phyloP scores from a whole-genome alignment of 352 stramenopile species.

The Hyaloperonospora brassicae region DNA sequence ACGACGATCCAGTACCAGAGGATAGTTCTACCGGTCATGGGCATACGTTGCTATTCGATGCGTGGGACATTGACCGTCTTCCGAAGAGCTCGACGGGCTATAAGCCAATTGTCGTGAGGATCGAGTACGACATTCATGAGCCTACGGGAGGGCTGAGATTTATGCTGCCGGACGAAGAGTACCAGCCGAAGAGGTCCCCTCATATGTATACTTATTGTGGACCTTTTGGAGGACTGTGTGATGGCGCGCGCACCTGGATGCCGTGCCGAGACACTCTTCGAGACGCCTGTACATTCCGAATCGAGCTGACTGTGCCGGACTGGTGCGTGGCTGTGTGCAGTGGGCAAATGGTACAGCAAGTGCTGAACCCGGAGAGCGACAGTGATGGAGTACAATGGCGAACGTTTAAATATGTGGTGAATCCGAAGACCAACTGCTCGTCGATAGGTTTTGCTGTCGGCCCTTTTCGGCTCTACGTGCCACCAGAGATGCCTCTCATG shows the following conservation, averaged over 20 bases:
- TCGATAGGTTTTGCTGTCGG: constrained; percentile 75
- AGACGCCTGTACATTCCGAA: constrained; percentile 61
- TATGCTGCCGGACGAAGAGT: constrained; percentile 56
- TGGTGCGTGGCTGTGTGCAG: constrained; percentile 79
- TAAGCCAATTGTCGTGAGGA: constrained; percentile 55
- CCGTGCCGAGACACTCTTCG: constrained; percentile 66
- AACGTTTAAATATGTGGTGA: constrained; percentile 71
- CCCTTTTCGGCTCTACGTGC: constrained; percentile 66
- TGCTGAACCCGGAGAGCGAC: constrained; percentile 47
- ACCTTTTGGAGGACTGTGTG: constrained; percentile 71
- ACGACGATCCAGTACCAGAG: constrained; percentile 32
- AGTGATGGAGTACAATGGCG: constrained; percentile 40
- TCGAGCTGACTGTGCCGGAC: constrained; percentile 74
- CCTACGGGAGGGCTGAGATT: constrained; percentile 61
- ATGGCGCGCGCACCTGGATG: constrained; percentile 81
- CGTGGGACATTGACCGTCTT: constrained; percentile 64
- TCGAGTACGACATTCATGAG: constrained; percentile 77
- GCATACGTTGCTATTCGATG: constrained; percentile 40
- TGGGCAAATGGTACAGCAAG: constrained; percentile 78
- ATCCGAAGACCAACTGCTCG: constrained; percentile 75
- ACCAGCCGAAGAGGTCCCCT: constrained; percentile 57
- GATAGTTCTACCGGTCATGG: constrained; percentile 27
- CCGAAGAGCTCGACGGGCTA: constrained; percentile 61
- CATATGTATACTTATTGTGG: constrained; percentile 86
- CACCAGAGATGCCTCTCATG: constrained; percentile 71